Evolutionary conservation across 2,329 filamentous ascomycete genomes (phyloP).

Genomic region (Verticillium dahliae): DNA sequence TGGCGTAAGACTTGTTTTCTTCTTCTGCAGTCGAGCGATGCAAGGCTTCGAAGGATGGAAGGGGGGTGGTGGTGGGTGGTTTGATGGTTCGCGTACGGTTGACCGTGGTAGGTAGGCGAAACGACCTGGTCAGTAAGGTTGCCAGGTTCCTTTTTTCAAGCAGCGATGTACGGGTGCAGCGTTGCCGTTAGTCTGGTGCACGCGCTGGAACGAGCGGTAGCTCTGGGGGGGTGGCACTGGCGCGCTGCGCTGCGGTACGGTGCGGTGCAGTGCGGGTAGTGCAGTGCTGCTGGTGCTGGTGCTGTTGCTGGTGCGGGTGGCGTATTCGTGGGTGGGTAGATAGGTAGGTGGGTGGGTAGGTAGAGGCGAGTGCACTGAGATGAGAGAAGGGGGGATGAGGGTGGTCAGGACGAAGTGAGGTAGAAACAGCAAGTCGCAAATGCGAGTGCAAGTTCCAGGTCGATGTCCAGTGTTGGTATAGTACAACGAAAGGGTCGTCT

Average conservation of each 20-base stretch:
- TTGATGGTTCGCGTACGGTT: neutral
- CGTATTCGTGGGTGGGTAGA: neutral
- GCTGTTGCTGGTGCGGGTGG: neutral
- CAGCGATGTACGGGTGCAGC: neutral
- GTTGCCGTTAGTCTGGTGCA: neutral
- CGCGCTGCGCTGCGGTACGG: neutral
- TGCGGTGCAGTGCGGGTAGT: neutral
- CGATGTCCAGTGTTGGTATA: neutral
- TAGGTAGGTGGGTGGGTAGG: neutral
- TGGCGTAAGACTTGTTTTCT: neutral
- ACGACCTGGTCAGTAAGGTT: neutral
- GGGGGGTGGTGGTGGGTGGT: neutral
- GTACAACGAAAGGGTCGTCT: neutral
- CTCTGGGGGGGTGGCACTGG: neutral
- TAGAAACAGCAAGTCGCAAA: neutral
- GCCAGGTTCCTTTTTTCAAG: neutral
- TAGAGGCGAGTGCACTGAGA: too few species aligned
- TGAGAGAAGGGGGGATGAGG: too few species aligned
- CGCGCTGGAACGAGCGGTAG: neutral
- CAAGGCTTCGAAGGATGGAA: neutral
- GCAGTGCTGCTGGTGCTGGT: neutral
- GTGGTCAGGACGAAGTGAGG: too few species aligned
- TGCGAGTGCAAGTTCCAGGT: neutral
- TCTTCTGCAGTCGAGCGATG: neutral
- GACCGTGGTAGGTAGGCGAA: neutral